Evolutionary conservation across 1,284 basidiomycete species (phyloP).

Genomic region (Garcileccinum viscosum): DNA sequence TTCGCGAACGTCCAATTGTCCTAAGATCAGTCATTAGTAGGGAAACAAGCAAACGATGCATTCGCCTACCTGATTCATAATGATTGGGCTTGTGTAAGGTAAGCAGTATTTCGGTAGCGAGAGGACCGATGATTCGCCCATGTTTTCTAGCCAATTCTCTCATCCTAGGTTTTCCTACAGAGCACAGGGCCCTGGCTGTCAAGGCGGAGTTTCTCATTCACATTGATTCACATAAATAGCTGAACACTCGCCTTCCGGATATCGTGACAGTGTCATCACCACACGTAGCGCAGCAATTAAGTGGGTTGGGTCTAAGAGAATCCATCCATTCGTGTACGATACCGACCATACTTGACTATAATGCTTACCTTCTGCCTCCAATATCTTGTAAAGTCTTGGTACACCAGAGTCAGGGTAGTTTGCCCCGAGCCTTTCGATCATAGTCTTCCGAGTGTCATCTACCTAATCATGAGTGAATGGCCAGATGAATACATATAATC

Average conservation of each 20-base stretch:
- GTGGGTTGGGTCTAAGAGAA: conserved; percentile 11
- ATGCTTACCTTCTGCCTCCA: conserved; percentile 13
- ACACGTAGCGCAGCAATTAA: conserved; percentile 25
- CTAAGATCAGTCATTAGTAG: conserved; percentile 2
- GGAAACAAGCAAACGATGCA: neutral
- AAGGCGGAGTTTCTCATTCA: neutral
- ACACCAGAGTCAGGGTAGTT: neutral
- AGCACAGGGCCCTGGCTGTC: conserved; percentile 14
- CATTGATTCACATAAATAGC: neutral
- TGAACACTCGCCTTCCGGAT: conserved; percentile 17
- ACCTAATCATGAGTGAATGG: neutral
- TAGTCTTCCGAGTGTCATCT: conserved; percentile 16
- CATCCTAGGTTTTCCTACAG: conserved; percentile 12
- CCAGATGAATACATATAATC: neutral
- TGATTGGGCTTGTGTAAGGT: conserved; percentile 13
- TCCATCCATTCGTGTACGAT: neutral
- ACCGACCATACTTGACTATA: neutral
- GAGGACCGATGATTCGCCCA: conserved; percentile 17
- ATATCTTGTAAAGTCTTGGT: conserved; percentile 25
- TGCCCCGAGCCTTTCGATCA: conserved; percentile 19
- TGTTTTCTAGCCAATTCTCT: conserved; percentile 20
- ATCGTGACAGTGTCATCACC: conserved; percentile 23
- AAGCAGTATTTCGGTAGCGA: conserved; percentile 30
- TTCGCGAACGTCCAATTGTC: conserved; percentile 9
- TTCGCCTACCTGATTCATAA: neutral